These are phyloP conservation scores for Ormosia semicastrata DNA, from an alignment of 306 rosid species.

Conservation along the genomic window DNA sequence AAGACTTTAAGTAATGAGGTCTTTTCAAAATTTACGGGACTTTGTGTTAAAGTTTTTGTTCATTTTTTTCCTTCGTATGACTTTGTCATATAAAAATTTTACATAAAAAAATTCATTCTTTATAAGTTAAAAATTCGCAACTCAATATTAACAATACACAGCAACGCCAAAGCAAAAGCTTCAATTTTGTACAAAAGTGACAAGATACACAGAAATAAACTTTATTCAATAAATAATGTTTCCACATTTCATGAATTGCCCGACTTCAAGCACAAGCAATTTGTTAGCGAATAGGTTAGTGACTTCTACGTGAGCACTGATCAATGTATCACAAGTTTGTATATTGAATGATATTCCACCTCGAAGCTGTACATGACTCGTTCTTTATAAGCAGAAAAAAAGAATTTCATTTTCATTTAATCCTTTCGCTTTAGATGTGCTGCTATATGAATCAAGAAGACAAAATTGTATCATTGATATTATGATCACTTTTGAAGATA, in stretches of 20 bases:
- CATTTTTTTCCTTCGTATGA: not conserved
- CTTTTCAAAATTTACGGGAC: no score
- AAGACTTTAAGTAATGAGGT: no score
- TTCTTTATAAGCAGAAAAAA: not conserved
- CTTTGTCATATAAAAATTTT: no score
- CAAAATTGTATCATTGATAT: not conserved
- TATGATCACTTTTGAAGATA: not conserved
- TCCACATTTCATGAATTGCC: not conserved
- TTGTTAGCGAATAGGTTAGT: not conserved
- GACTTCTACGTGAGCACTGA: no score
- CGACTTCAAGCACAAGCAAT: slow-evolving; percentile 13
- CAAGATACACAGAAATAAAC: no score
- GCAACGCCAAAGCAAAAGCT: no score
- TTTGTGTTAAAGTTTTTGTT: not conserved
- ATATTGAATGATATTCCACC: not conserved
- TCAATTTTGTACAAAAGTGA: no score
- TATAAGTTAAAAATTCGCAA: not conserved
- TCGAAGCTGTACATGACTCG: not conserved
- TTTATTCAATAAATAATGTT: not conserved
- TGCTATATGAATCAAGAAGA: not conserved
- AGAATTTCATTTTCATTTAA: not conserved
- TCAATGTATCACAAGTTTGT: not conserved
- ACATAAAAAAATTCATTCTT: not conserved
- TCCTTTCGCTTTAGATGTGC: not conserved
- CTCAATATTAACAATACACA: no score